Conservation (phyloP, 495 filamentous ascomycete genomes). For the Aspergillus olivimuriae region DNA sequence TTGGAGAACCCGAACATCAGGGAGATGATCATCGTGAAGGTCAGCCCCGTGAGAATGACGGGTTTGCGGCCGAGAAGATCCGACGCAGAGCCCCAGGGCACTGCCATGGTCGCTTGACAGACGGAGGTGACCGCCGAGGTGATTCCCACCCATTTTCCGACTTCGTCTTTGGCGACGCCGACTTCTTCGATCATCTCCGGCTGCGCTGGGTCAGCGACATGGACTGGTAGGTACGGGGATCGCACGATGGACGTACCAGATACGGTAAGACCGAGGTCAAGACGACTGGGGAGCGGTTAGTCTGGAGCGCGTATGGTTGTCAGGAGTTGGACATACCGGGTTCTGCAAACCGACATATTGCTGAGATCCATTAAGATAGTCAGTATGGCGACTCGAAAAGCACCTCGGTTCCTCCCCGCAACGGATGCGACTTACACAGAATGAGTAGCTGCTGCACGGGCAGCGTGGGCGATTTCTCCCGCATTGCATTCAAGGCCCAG, state of each 20-base stretch:
- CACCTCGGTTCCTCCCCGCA: neutral
- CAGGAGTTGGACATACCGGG: slow-evolving; percentile 39
- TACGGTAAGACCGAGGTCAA: slow-evolving; percentile 86
- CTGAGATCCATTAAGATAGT: slow-evolving; percentile 18
- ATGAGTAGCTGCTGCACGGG: slow-evolving; percentile 51
- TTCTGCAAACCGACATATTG: slow-evolving; percentile 76
- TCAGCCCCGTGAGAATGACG: slow-evolving; percentile 60
- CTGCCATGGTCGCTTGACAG: slow-evolving; percentile 64
- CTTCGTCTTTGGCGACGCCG: slow-evolving; percentile 60
- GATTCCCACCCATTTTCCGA: slow-evolving; percentile 73
- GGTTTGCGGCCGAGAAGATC: slow-evolving; percentile 72
- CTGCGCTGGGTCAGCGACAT: slow-evolving; percentile 10
- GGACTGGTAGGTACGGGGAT: neutral
- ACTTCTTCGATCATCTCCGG: slow-evolving; percentile 84
- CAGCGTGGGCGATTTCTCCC: slow-evolving; percentile 33
- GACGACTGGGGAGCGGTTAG: slow-evolving; percentile 41
- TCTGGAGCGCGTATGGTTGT: neutral
- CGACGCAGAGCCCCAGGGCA: slow-evolving; percentile 73
- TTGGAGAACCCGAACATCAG: slow-evolving; percentile 74
- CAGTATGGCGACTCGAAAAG: neutral
- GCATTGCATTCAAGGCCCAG: slow-evolving; percentile 7
- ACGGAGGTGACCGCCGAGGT: slow-evolving; percentile 67
- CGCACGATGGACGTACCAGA: slow-evolving; percentile 38
- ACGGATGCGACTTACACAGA: slow-evolving; percentile 46
- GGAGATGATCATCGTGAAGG: slow-evolving; percentile 66